phyloP scores from a whole-genome alignment of 106 monocot species.

The Hemerocallis citrina region DNA sequence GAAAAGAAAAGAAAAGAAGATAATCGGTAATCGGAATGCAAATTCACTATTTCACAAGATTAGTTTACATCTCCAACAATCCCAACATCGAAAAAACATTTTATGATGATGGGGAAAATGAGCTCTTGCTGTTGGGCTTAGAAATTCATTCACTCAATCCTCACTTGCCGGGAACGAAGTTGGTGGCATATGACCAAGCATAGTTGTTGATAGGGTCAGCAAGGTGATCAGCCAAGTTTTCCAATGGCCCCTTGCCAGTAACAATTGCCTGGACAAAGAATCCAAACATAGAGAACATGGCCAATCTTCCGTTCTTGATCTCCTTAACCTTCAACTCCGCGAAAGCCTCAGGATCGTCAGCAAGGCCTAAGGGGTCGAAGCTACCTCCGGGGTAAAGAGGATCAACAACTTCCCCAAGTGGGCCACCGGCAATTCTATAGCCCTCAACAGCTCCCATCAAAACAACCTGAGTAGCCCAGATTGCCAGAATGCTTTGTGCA shows the following conservation, averaged over 20 bases:
- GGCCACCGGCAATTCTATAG: conserved; percentile 64
- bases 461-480: conserved; percentile 59
- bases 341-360: conserved; percentile 38
- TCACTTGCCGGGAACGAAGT: conserved; percentile 41
- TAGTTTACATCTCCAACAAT: conserved; percentile 2
- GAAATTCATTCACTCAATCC: not conserved
- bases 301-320: conserved; percentile 33
- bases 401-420: conserved; percentile 47
- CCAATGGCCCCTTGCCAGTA: conserved; percentile 30
- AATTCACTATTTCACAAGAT: not conserved
- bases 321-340: conserved; percentile 48
- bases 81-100: not conserved
- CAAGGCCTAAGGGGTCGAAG: conserved; percentile 33
- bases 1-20: no score
- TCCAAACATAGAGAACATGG: conserved; percentile 41
- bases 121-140: not conserved
- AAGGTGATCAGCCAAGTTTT: conserved; percentile 32
- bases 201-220: conserved; percentile 37
- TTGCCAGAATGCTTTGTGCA: conserved; percentile 72
- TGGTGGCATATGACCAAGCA: conserved; percentile 38
- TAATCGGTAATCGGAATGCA: not conserved
- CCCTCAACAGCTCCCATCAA: conserved; percentile 71
- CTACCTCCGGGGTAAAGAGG: conserved; percentile 42
- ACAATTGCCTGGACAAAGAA: conserved; percentile 39
- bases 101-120: not conserved